Percentiles rank a stretch among this genome's conserved stretches.
phyloP scores from a whole-genome alignment of 768 basidiomycete genomes.

The Gymnopilus dilepis region DNA sequence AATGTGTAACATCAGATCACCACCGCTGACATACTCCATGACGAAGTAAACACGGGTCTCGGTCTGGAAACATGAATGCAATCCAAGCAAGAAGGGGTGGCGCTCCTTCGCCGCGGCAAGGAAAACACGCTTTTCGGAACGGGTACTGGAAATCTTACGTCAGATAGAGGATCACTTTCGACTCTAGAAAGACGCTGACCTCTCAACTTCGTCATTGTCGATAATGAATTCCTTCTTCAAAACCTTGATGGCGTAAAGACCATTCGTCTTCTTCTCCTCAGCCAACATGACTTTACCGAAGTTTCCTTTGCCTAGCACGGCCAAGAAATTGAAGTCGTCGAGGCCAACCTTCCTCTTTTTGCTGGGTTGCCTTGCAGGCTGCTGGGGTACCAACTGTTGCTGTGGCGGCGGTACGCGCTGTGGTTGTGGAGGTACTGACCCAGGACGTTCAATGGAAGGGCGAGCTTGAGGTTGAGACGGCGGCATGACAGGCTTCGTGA shows the following conservation, averaged over 20 bases:
- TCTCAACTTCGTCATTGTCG: conserved; percentile 99
- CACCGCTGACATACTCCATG: conserved; percentile 99
- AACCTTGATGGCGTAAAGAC: conserved; percentile 99
- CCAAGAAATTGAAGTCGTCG: conserved; percentile 98
- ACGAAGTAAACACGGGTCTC: conserved; percentile 99
- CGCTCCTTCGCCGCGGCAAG: conserved; percentile 95
- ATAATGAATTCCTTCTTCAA: conserved; percentile 99
- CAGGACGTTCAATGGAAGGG: conserved; percentile 34
- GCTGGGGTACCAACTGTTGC: conserved; percentile 33
- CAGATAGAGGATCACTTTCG: neutral
- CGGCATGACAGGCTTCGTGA: conserved; percentile 27
- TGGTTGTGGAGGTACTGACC: conserved; percentile 35
- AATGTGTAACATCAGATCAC: conserved; percentile 99
- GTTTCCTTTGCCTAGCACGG: conserved; percentile 98
- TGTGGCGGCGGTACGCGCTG: conserved; percentile 31
- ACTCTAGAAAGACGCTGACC: conserved; percentile 51
- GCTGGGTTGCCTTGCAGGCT: conserved; percentile 47
- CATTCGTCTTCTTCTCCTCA: conserved; percentile 92
- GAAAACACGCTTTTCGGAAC: conserved; percentile 99
- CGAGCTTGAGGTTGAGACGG: conserved; percentile 37
- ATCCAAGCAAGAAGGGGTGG: conserved; percentile 94
- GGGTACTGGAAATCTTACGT: conserved; percentile 66
- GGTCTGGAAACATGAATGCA: conserved; percentile 99
- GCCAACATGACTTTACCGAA: conserved; percentile 99
- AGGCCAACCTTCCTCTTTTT: conserved; percentile 89